Evolutionary conservation across 2,329 filamentous ascomycete species (phyloP).

Genomic region (Fonsecaea pedrosoi): DNA sequence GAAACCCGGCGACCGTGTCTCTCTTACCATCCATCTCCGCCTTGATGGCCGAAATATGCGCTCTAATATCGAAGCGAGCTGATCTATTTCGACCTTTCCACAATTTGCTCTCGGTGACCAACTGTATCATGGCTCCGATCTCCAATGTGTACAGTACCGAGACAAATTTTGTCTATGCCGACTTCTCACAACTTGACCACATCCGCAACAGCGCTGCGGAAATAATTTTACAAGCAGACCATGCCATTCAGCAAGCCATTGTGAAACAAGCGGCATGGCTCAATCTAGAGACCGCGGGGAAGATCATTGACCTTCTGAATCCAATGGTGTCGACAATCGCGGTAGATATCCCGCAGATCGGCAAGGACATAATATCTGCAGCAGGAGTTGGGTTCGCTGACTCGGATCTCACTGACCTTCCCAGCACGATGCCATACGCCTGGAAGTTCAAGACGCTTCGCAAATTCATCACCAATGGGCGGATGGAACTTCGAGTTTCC

Average conservation of each 20-base stretch:
- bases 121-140: conserved; percentile 36
- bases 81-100: conserved; percentile 31
- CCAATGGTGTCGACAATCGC: conserved; percentile 45
- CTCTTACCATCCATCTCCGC: conserved; percentile 27
- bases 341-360: conserved; percentile 44
- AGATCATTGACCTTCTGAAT: conserved; percentile 46
- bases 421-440: conserved; percentile 52
- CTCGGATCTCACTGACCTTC: conserved; percentile 41
- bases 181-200: conserved; percentile 30
- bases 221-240: conserved; percentile 43
- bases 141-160: conserved; percentile 16
- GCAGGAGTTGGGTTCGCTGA: conserved; percentile 34
- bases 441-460: conserved; percentile 75
- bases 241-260: conserved; percentile 49
- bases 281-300: conserved; percentile 50
- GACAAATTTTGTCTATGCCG: conserved; percentile 13
- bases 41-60: conserved; percentile 28
- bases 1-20: conserved; percentile 18
- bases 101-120: conserved; percentile 25
- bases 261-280: conserved; percentile 52
- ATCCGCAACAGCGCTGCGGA: conserved; percentile 30
- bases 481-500: conserved; percentile 87
- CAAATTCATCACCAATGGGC: conserved; percentile 78
- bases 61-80: conserved; percentile 26
- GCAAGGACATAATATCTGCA: conserved; percentile 47